phyloP scores from a whole-genome alignment of 805 yeast species.

The Lipomyces yamanashiensis region DNA sequence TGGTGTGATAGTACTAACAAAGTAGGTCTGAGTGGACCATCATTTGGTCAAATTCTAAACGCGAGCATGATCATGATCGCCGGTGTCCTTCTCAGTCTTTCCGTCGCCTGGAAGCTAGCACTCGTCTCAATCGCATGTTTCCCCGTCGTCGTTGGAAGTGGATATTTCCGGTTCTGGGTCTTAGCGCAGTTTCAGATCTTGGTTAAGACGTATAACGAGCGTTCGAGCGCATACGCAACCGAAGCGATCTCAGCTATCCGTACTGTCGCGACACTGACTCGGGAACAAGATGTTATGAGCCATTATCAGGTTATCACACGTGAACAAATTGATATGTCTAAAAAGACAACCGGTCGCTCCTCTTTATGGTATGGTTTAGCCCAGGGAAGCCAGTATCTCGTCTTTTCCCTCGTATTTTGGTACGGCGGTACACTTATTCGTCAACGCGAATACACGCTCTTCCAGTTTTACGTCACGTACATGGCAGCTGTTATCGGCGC shows the following conservation, averaged over 20 bases:
- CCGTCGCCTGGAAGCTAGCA: constrained; percentile 49
- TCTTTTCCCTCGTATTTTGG: constrained; percentile 50
- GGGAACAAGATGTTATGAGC: constrained; percentile 47
- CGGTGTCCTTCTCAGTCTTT: constrained; percentile 48
- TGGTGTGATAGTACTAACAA: not conserved
- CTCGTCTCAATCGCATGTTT: constrained; percentile 49
- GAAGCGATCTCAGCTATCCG: constrained; percentile 49
- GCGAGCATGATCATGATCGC: constrained; percentile 47
- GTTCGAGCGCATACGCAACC: constrained; percentile 49
- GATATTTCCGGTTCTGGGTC: constrained; percentile 47
- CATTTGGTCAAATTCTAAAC: constrained; percentile 47
- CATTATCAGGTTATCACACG: constrained; percentile 42
- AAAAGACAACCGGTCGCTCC: constrained; percentile 41
- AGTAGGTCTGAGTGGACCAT: constrained; percentile 46
- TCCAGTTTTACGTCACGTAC: constrained; percentile 48
- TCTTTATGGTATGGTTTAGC: constrained; percentile 45
- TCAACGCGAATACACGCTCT: constrained; percentile 41
- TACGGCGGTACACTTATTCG: constrained; percentile 47
- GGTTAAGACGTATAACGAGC: constrained; percentile 47
- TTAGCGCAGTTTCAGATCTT: constrained; percentile 45
- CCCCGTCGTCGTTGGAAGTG: constrained; percentile 45
- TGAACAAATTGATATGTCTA: constrained; percentile 43
- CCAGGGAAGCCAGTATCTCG: constrained; percentile 48
- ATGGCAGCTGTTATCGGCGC: constrained; percentile 48
- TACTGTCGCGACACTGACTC: constrained; percentile 50